These are phyloP conservation scores for Leonotis leonurus DNA, from an alignment of 257 asterid genomes.

Conservation along the genomic window DNA sequence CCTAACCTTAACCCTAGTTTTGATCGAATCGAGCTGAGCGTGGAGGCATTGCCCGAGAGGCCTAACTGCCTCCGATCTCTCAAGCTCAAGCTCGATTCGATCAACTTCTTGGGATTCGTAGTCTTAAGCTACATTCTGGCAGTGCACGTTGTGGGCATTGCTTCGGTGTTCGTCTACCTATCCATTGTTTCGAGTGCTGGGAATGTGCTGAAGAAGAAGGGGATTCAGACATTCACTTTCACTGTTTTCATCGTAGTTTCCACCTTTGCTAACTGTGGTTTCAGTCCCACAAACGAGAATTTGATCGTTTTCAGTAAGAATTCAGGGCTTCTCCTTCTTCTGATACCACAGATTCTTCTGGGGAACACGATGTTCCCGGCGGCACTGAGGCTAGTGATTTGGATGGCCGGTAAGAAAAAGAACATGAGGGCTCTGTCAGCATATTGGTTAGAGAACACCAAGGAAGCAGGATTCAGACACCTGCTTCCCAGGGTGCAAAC, in stretches of 20 bases:
- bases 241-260: slow-evolving; percentile 46
- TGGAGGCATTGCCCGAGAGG: no score
- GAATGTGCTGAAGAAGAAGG: slow-evolving; percentile 36
- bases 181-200: slow-evolving; percentile 27
- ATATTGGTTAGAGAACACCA: slow-evolving; percentile 32
- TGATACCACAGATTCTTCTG: slow-evolving; percentile 46
- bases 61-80: no score
- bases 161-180: slow-evolving; percentile 24
- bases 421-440: no score
- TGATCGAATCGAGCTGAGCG: slow-evolving; percentile 25
- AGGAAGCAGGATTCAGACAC: slow-evolving; percentile 32
- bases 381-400: slow-evolving; percentile 32
- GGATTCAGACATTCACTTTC: slow-evolving; percentile 30
- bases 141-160: slow-evolving; percentile 32
- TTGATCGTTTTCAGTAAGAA: slow-evolving; percentile 52
- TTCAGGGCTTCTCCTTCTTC: slow-evolving; percentile 46
- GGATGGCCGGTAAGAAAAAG: slow-evolving; percentile 40
- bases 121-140: slow-evolving; percentile 38
- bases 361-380: slow-evolving; percentile 63
- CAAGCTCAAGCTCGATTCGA: slow-evolving; percentile 24
- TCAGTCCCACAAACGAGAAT: slow-evolving; percentile 61
- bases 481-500: no score
- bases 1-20: neutral
- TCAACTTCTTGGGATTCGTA: slow-evolving; percentile 30
- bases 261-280: slow-evolving; percentile 57